Conservation (phyloP, 345 rosid genomes). For the Melaleuca quinquenervia region DNA sequence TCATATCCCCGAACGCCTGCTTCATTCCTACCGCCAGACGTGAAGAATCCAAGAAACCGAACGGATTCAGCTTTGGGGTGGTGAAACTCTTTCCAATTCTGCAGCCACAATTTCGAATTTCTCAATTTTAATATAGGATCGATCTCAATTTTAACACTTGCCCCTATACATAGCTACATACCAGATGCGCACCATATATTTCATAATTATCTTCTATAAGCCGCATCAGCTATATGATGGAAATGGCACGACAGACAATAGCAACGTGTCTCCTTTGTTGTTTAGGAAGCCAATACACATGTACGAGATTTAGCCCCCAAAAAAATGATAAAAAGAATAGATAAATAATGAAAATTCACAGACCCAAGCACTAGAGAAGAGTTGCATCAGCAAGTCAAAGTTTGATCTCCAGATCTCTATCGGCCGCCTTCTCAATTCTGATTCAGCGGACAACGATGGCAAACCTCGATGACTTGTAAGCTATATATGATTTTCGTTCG, state of each 20-base stretch:
- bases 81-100: background rate
- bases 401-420: background rate
- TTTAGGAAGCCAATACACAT: background rate
- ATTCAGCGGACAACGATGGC: background rate
- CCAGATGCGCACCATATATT: background rate
- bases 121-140: background rate
- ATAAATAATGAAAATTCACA: background rate
- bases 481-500: background rate
- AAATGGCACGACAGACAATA: background rate
- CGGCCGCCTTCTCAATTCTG: background rate
- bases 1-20: background rate
- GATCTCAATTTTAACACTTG: background rate
- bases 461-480: background rate
- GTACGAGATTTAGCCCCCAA: background rate
- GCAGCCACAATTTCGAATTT: background rate
- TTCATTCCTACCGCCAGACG: background rate
- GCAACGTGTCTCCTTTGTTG: background rate
- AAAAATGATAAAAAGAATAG: background rate
- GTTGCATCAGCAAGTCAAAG: background rate
- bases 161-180: background rate
- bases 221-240: background rate
- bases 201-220: background rate
- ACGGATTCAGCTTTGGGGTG: background rate
- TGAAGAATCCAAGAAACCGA: background rate
- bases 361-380: background rate